Base-by-base conservation (phyloP, 129 eudicot species). In the Flaveria ramosissima region DNA sequence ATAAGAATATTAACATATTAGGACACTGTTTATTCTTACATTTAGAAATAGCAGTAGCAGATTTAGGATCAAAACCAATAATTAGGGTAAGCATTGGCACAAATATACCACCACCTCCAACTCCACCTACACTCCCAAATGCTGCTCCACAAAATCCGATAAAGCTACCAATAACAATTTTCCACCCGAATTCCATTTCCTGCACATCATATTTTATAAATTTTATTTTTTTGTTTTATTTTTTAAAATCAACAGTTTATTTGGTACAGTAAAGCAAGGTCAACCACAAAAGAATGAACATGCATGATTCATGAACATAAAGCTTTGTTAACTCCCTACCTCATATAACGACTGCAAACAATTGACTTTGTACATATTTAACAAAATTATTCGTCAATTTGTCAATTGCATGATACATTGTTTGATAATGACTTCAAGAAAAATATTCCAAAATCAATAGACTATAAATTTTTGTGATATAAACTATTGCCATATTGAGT, bases 71-170 rank as follows among this genome's bases (percentile, higher is more conserved):
- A 77, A 93, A 93, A 2, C 98, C 98, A 64, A 93, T 81, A 19
- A 93, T 79, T 14, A 93, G 83, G 26, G 88, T 75, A 59, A 93
- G 97, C 98, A 93, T 90, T 12, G 98, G 96, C 16, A 93, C 97
- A 62, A 88, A 93, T 78, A 90, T 90, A 66, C 97, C 98, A 30
- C 97, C 97, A 6, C 97, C 98, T 15, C 97, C 98, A 74, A 93
- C 97, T 52, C 98, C 98, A 47, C 97, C 98, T 43, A 93, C 96
- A 68, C 98, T 93, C 70, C 98, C 98, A 84, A 91, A 93, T 70
- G 97, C 96, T 15, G 96, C 98, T 72, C 97, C 98, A 67, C 80
- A 82, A 84, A 91, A 93, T 81, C 96, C 97, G 78, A 93, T 90
- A 11, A 93, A 14, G 83, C 86, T 80, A 57, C 98, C 98, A 42